Conservation (phyloP, 2,329 filamentous ascomycete species). For the Sporothrix brunneoviolacea region DNA sequence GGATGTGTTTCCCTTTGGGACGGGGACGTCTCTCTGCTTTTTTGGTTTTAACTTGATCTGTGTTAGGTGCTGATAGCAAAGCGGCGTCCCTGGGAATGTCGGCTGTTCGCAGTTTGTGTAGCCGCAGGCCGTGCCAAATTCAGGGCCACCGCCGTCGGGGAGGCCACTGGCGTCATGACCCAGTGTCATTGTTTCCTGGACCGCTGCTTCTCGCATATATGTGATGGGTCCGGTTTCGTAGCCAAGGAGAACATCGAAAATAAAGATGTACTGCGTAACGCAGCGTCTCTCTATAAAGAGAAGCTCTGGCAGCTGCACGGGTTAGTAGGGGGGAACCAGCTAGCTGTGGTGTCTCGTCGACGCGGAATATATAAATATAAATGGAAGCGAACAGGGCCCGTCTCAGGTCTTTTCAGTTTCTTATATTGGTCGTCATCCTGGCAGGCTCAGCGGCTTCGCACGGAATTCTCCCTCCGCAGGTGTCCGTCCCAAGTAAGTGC, state of each 20-base stretch:
- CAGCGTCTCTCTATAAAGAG: background rate
- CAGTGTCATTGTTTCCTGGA: background rate
- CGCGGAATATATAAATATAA: no score
- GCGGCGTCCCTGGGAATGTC: background rate
- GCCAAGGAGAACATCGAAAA: slow-evolving; percentile 4
- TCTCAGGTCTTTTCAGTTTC: slow-evolving; percentile 76
- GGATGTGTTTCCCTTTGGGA: no score
- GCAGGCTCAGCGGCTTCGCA: slow-evolving; percentile 44
- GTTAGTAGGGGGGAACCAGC: no score
- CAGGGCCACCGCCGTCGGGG: background rate
- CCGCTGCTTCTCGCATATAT: background rate
- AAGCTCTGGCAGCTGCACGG: background rate
- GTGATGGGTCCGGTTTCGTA: background rate
- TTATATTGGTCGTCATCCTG: slow-evolving; percentile 41
- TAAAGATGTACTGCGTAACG: background rate
- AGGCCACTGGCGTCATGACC: background rate
- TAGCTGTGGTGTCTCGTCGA: no score
- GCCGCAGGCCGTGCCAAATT: background rate
- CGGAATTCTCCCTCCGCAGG: slow-evolving; percentile 19
- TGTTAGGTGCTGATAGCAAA: slow-evolving; percentile 1
- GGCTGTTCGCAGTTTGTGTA: background rate
- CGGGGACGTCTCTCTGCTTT: background rate
- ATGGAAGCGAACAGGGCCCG: slow-evolving; percentile 19
- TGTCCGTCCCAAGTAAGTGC: background rate
- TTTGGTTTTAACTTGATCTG: background rate